A percentile compares a stretch with the other conserved stretches of the same genome.
These are phyloP conservation scores for Endoconidiophora laricicola DNA, from an alignment of 2,329 filamentous ascomycete species.

Conservation along the genomic window DNA sequence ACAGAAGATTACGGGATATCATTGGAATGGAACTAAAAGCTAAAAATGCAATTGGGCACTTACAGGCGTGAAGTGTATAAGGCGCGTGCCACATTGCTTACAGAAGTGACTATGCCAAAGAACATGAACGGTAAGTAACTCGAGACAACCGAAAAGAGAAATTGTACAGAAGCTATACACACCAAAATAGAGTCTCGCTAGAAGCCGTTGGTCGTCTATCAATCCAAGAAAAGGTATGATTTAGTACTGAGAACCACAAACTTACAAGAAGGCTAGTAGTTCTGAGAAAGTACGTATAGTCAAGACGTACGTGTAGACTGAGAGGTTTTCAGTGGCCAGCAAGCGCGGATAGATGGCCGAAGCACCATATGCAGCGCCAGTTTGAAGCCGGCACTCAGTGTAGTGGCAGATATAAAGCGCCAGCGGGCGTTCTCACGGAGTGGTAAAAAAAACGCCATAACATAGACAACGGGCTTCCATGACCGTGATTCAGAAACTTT, in stretches of 20 bases:
- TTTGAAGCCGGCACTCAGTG: slow-evolving; percentile 46
- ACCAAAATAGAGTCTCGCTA: slow-evolving; percentile 43
- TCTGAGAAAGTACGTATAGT: not conserved
- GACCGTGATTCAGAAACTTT: too few relatives aligned
- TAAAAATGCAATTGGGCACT: slow-evolving; percentile 15
- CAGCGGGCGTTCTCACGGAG: slow-evolving; percentile 40
- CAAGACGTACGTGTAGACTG: slow-evolving; percentile 36
- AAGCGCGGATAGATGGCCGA: slow-evolving; percentile 57
- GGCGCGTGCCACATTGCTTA: slow-evolving; percentile 45
- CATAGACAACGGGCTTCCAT: slow-evolving; percentile 52
- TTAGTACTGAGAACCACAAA: not conserved
- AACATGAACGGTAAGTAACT: slow-evolving; percentile 1
- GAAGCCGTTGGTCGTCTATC: slow-evolving; percentile 37
- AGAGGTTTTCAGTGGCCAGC: slow-evolving; percentile 30
- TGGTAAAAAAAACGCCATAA: slow-evolving; percentile 44
- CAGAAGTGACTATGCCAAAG: slow-evolving; percentile 41
- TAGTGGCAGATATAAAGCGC: slow-evolving; percentile 60
- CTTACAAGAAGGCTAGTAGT: too few relatives aligned
- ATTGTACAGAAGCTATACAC: slow-evolving; percentile 14
- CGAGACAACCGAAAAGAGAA: not conserved
- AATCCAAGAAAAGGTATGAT: not conserved
- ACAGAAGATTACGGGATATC: too few relatives aligned
- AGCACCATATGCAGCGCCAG: slow-evolving; percentile 48
- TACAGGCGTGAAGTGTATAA: slow-evolving; percentile 45
- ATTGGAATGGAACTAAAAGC: not conserved